A percentile compares a stretch with the other conserved stretches of the same genome.
phyloP scores from a whole-genome alignment of 495 filamentous ascomycete species.

The Trichocladium antarcticum region DNA sequence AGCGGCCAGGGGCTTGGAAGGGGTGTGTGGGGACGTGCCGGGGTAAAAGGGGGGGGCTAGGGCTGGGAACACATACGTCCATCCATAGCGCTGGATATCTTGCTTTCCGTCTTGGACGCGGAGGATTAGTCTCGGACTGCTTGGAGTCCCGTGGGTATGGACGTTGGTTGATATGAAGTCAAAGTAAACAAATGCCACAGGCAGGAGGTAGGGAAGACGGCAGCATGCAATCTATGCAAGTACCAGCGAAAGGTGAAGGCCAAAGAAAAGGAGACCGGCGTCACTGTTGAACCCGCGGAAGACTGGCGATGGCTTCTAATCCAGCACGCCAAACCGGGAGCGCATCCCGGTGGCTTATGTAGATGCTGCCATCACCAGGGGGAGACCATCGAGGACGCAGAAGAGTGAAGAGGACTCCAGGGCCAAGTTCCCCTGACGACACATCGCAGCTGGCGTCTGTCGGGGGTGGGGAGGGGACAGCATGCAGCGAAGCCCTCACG shows the following conservation, averaged over 20 bases:
- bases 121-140: background rate
- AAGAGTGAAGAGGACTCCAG: conserved; percentile 7
- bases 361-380: conserved; percentile 17
- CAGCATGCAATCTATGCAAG: conserved; percentile 16
- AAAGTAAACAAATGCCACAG: background rate
- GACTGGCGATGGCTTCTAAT: conserved; percentile 17
- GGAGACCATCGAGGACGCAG: conserved; percentile 10
- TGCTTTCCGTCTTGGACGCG: background rate
- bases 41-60: background rate
- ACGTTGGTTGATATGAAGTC: background rate
- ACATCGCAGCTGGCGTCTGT: conserved; percentile 4
- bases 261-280: conserved; percentile 25
- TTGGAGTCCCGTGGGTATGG: background rate
- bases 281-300: background rate
- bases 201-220: conserved; percentile 1
- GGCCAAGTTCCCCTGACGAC: conserved; percentile 8
- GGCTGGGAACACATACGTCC: conserved; percentile 22
- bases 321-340: conserved; percentile 9
- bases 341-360: conserved; percentile 23
- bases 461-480: background rate
- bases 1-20: background rate
- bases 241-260: conserved; percentile 13
- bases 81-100: conserved; percentile 19
- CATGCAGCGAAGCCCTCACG: background rate
- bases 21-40: background rate